Conservation (phyloP, 2,329 filamentous ascomycete species). For the Magnaporthiopsis incrustans region DNA sequence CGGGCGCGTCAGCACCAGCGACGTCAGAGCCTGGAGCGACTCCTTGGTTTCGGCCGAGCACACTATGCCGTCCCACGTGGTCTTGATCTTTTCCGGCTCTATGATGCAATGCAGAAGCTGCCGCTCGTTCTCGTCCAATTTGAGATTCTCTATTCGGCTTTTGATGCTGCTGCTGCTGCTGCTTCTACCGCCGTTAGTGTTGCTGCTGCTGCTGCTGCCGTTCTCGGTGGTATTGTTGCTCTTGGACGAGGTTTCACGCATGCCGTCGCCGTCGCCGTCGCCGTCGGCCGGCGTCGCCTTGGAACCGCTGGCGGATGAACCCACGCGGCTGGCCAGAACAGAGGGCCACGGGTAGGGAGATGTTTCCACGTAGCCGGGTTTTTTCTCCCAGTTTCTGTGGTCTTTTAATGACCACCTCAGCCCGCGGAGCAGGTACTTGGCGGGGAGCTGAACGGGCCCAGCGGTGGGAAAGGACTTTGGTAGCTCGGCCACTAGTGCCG, state of each 20-base stretch:
- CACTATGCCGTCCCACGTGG: constrained; percentile 82
- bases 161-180: background rate
- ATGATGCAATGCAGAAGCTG: constrained; percentile 75
- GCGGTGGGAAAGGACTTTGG: background rate
- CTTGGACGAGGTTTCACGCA: background rate
- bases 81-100: constrained; percentile 71
- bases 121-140: constrained; percentile 67
- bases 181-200: background rate
- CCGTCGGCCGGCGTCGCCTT: background rate
- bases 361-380: background rate
- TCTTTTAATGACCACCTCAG: background rate
- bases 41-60: constrained; percentile 76
- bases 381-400: background rate
- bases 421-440: background rate
- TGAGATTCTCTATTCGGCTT: background rate
- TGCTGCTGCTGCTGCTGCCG: background rate
- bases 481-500: background rate
- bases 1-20: constrained; percentile 75
- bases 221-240: background rate
- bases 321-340: background rate
- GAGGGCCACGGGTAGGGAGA: background rate
- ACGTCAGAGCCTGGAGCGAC: constrained; percentile 80
- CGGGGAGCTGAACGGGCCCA: background rate
- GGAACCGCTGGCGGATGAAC: background rate
- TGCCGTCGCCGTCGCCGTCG: background rate